A percentile compares a stretch with the other conserved stretches of the same genome.
Evolutionary conservation across 2,329 filamentous ascomycete genomes (phyloP).

Genomic region (Pseudogymnoascus sp.): DNA sequence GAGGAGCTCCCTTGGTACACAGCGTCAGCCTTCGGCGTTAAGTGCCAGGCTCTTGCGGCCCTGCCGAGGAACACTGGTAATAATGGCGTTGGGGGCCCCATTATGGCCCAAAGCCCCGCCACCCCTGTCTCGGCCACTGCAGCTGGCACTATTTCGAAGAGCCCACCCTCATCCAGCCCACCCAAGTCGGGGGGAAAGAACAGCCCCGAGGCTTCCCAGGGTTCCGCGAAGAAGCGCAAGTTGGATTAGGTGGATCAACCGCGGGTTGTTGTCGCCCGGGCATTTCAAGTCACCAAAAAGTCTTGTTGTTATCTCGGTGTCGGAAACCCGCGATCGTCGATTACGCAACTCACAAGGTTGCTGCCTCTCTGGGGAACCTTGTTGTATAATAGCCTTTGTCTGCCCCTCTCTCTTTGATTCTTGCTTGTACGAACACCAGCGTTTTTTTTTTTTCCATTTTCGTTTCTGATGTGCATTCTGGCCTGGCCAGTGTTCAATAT

Average conservation of each 20-base stretch:
- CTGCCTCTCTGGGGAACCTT: background rate
- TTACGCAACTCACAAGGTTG: background rate
- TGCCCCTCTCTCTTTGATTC: background rate
- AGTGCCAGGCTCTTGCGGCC: background rate
- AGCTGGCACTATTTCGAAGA: background rate
- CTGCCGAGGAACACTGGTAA: background rate
- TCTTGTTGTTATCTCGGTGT: background rate
- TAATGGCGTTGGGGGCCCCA: no score
- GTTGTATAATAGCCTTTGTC: background rate
- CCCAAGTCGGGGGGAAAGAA: background rate
- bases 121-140: background rate
- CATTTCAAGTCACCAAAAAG: background rate
- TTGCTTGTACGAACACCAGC: background rate
- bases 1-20: slow-evolving; percentile 50
- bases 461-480: background rate
- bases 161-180: background rate
- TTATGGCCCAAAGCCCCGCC: background rate
- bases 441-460: background rate
- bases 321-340: background rate
- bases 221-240: background rate
- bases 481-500: background rate
- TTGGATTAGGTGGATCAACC: background rate
- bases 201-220: background rate
- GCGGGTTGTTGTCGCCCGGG: background rate
- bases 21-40: background rate